phyloP scores from a whole-genome alignment of 495 filamentous ascomycete genomes.

The Neurospora sp. region DNA sequence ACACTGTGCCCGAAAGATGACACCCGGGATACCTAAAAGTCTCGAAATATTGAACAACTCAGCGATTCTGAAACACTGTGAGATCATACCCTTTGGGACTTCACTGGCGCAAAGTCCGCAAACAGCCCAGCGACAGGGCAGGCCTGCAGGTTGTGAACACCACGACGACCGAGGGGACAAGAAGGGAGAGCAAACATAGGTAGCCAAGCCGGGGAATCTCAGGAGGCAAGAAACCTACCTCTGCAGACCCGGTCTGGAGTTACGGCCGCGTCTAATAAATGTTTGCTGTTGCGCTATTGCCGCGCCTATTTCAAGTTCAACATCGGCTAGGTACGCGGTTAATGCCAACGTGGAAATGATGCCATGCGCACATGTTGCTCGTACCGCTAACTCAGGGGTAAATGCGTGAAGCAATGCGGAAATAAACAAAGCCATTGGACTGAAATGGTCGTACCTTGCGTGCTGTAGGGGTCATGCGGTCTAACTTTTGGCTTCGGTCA shows the following conservation, averaged over 20 bases:
- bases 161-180: no score
- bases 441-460: not conserved
- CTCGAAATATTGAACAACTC: not conserved
- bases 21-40: not conserved
- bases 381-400: not conserved
- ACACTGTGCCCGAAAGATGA: not conserved
- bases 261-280: not conserved
- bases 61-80: not conserved
- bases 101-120: no score
- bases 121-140: no score
- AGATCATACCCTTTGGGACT: not conserved
- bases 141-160: no score
- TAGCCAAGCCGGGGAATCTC: no score
- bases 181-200: no score
- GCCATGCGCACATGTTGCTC: no score
- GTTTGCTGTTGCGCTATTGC: not conserved
- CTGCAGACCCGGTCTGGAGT: not conserved
- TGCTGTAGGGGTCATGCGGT: not conserved
- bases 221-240: no score
- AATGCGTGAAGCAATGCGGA: not conserved
- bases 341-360: no score
- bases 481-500: not conserved
- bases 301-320: not conserved
- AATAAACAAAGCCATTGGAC: not conserved
- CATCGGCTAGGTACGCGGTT: not conserved